Evolutionary conservation across 1,284 basidiomycete genomes (phyloP).

Genomic region (Cutaneotrichosporon cyanovorans): DNA sequence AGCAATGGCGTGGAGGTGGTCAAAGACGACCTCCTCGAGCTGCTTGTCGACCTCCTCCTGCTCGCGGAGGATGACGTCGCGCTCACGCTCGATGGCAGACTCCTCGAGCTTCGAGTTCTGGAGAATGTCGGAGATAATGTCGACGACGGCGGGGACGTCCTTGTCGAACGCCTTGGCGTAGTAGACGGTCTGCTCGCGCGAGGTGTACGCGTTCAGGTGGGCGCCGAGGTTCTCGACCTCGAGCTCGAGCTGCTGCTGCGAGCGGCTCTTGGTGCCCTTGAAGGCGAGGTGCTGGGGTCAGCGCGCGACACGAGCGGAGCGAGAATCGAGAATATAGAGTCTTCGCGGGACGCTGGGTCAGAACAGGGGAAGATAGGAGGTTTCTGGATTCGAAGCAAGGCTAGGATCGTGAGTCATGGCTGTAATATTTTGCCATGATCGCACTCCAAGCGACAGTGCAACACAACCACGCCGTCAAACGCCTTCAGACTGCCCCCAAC

Average conservation of each 20-base stretch:
- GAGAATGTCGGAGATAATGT: constrained; percentile 97
- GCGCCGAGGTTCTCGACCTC: constrained; percentile 98
- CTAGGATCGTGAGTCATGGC: background rate
- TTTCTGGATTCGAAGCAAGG: no score
- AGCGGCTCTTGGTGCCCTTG: constrained; percentile 85
- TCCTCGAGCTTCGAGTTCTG: constrained; percentile 94
- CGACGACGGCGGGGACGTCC: constrained; percentile 84
- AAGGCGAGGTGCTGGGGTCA: constrained; percentile 40
- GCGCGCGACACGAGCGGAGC: background rate
- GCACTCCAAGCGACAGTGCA: no score
- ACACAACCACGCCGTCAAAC: no score
- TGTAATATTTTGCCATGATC: no score
- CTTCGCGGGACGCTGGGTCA: no score
- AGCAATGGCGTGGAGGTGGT: constrained; percentile 93
- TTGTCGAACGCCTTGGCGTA: constrained; percentile 98
- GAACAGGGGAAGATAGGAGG: no score
- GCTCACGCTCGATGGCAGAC: constrained; percentile 85
- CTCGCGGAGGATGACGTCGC: constrained; percentile 93
- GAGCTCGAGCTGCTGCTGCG: constrained; percentile 86
- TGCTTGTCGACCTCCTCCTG: constrained; percentile 99
- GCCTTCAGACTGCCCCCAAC: no score
- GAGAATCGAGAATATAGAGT: no score
- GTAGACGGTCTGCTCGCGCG: constrained; percentile 98
- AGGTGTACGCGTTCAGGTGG: constrained; percentile 97
- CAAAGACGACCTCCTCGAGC: constrained; percentile 96